phyloP scores from a whole-genome alignment of 2,329 filamentous ascomycete species.

The Didymella lethalis region DNA sequence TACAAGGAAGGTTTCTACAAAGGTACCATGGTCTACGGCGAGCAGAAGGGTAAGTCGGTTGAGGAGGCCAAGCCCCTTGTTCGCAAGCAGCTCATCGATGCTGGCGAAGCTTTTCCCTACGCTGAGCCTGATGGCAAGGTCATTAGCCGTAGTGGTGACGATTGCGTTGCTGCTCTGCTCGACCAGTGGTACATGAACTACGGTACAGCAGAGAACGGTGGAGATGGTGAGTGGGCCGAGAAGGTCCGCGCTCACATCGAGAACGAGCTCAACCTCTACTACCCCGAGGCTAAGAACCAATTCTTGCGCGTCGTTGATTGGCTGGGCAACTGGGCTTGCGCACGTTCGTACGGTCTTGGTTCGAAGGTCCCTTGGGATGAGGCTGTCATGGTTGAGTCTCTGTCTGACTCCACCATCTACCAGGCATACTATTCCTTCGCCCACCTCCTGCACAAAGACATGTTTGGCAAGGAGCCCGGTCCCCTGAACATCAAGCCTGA shows the following conservation, averaged over 20 bases:
- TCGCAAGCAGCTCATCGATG: conserved; percentile 76
- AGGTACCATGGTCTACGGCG: conserved; percentile 85
- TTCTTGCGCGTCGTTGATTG: conserved; percentile 89
- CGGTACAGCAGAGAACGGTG: conserved; percentile 70
- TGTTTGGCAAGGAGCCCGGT: conserved; percentile 72
- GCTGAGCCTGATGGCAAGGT: conserved; percentile 91
- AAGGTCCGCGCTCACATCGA: conserved; percentile 59
- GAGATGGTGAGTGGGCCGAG: conserved; percentile 78
- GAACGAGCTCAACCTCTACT: conserved; percentile 79
- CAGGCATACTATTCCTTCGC: conserved; percentile 73
- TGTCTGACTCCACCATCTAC: conserved; percentile 93
- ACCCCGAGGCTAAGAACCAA: conserved; percentile 61
- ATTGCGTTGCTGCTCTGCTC: conserved; percentile 90
- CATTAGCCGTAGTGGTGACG: conserved; percentile 86
- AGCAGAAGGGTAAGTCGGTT: conserved; percentile 87
- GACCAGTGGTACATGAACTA: conserved; percentile 99
- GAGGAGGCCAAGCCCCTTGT: conserved; percentile 88
- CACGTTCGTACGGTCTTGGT: conserved; percentile 88
- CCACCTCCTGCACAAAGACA: conserved; percentile 77
- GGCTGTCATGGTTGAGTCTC: conserved; percentile 87
- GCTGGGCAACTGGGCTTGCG: conserved; percentile 88
- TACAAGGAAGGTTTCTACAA: conserved; percentile 99
- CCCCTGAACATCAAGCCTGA: conserved; percentile 69
- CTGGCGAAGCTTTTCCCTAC: conserved; percentile 85
- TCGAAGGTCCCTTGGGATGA: conserved; percentile 95